A percentile compares a stretch with the other conserved stretches of the same genome.
phyloP scores from a whole-genome alignment of 129 eudicot species.

The Lactuca sativa region DNA sequence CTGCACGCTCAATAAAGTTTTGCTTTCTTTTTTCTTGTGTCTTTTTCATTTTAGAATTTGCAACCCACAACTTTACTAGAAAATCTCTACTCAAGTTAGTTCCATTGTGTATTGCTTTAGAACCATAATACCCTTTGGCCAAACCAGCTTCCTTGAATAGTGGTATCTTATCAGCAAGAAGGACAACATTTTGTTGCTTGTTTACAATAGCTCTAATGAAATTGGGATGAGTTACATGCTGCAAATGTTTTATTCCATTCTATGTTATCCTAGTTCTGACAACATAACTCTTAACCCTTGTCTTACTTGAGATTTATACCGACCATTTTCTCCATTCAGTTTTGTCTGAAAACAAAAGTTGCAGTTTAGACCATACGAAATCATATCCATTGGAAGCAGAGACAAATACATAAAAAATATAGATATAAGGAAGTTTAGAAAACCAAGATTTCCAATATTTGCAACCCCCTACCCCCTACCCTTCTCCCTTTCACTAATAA shows the following conservation, averaged over 20 bases:
- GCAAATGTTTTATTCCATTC: slow-evolving; percentile 39
- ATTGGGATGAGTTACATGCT: slow-evolving; percentile 25
- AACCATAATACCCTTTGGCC: slow-evolving; percentile 21
- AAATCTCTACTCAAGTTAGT: slow-evolving; percentile 68
- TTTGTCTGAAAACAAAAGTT: slow-evolving; percentile 27
- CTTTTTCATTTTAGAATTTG: slow-evolving; percentile 49
- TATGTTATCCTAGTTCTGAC: slow-evolving; percentile 25
- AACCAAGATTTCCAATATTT: no score
- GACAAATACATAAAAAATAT: background rate
- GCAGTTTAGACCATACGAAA: slow-evolving; percentile 22
- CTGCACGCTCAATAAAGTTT: slow-evolving; percentile 22
- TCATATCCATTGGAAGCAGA: slow-evolving; percentile 2
- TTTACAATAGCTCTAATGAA: no score
- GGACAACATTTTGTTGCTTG: slow-evolving; percentile 20
- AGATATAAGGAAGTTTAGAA: background rate
- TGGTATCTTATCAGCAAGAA: slow-evolving; percentile 15
- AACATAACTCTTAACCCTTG: slow-evolving; percentile 11
- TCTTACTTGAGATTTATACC: slow-evolving; percentile 1
- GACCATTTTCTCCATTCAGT: slow-evolving; percentile 16
- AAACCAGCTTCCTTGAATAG: no score
- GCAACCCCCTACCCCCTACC: no score
- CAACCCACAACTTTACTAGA: slow-evolving; percentile 69
- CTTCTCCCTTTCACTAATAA: no score
- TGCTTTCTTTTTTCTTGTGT: slow-evolving; percentile 34
- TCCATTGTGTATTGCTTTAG: slow-evolving; percentile 31